Evolutionary conservation across 1,284 basidiomycete genomes (phyloP), one percentile per base, ranked within the genome.

Genomic region (Vanrija sp.): DNA sequence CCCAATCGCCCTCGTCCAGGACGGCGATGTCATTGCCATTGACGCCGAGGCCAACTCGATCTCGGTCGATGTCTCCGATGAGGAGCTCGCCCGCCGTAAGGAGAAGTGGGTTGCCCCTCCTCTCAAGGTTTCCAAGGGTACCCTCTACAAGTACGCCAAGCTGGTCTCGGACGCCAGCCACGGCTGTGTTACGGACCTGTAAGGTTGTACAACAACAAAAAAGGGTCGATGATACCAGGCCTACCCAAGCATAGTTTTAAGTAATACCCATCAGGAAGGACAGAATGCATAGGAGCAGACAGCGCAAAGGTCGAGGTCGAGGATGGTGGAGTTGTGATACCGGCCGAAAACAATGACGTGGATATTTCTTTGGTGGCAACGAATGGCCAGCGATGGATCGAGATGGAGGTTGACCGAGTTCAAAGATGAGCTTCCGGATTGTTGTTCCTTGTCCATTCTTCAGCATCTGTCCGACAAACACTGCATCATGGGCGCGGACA

Each of bases 1-100:
- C 3, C 93, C 95, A 10, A 98, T 98, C 68, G 95, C 90, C 12
- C 85, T 98, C 18, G 88, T 97, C 42, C 79, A 88, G 69, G 94
- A 98, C 68, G 96, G 94, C 5, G 95, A 98, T 72, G 81, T 81
- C 54, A 88, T 94, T 66, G 71, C 85, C 61, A 89, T 94, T 62
- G 89, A 93, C 71, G 82, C 92, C 7, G 85, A 83, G 65, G 85
- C 80, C 50, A 86, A 91, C 73, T 83, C 83, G 19, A 88, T 98
- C 62, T 80, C 86, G 63, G 89, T 94, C 84, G 78, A 86, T 40
- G 88, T 98, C 1, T 82, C 83, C 48, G 88, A 93, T 48, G 85
- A 83, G 43, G 92, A 94, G 74, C 82, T 93, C 67, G 82, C 79
- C 29, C 76, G 79, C 55, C 84, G 96, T 52, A 83, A 80, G 66